Percentiles rank a stretch among this genome's conserved stretches.
Evolutionary conservation across 257 asterid genomes (phyloP).

Genomic region (Penstemon newberryi): DNA sequence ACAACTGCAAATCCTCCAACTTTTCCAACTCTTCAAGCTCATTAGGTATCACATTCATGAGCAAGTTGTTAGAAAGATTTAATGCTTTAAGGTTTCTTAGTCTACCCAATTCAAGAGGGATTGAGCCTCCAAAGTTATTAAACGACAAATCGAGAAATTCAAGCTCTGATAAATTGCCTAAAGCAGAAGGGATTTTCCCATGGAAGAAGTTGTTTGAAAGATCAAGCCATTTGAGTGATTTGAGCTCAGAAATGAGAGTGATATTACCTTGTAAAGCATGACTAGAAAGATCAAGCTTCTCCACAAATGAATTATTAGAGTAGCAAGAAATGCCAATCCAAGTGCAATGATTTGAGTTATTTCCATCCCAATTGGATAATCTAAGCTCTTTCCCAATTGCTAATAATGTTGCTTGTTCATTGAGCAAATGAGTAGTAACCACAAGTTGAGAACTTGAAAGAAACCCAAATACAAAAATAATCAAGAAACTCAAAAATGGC

Average conservation of each 20-base stretch:
- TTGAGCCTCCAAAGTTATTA: slow-evolving; percentile 59
- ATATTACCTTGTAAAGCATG: slow-evolving; percentile 78
- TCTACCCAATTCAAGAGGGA: slow-evolving; percentile 65
- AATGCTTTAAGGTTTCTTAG: slow-evolving; percentile 57
- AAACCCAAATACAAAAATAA: slow-evolving; percentile 49
- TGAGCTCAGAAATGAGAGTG: slow-evolving; percentile 71
- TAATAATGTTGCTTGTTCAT: slow-evolving; percentile 46
- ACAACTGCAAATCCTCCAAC: slow-evolving; percentile 69
- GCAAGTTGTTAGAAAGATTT: slow-evolving; percentile 66
- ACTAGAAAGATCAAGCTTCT: slow-evolving; percentile 72
- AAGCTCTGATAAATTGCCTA: slow-evolving; percentile 64
- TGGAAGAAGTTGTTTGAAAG: slow-evolving; percentile 77
- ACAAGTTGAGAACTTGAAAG: slow-evolving; percentile 49
- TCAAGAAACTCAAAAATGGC: slow-evolving; percentile 42
- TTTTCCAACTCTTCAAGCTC: slow-evolving; percentile 54
- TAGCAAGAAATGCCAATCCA: slow-evolving; percentile 84
- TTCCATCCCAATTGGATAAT: slow-evolving; percentile 64
- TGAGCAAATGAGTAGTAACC: slow-evolving; percentile 32
- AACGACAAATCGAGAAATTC: slow-evolving; percentile 90
- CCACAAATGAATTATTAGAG: slow-evolving; percentile 60
- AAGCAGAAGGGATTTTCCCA: slow-evolving; percentile 63
- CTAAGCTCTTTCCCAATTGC: slow-evolving; percentile 61
- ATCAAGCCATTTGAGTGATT: slow-evolving; percentile 75
- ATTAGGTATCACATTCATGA: slow-evolving; percentile 60
- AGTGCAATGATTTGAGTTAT: slow-evolving; percentile 59